A percentile compares a stretch with the other conserved stretches of the same genome.
Conservation (phyloP, 495 filamentous ascomycete genomes). For the Trichoderma asperelloides region DNA sequence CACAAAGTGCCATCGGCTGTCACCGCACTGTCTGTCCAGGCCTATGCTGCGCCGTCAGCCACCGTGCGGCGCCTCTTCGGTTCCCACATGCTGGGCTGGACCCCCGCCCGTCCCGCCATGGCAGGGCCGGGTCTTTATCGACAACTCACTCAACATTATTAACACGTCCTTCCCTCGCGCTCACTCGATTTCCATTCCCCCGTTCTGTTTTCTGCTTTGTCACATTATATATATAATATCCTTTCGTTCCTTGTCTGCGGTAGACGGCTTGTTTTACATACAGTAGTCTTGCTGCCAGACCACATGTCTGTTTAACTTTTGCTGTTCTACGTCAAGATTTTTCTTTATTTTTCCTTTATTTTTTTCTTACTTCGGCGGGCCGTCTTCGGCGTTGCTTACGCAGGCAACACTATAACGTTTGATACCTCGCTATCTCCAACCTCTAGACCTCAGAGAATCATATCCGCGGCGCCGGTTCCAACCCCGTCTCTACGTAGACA, state of each 20-base stretch:
- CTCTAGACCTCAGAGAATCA: not conserved
- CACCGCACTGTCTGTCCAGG: not conserved
- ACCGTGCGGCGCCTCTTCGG: not conserved
- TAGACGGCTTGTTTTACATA: not conserved
- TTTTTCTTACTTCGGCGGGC: not conserved
- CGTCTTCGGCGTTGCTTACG: constrained; percentile 1
- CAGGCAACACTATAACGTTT: not conserved
- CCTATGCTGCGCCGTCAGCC: not conserved
- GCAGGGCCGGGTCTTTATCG: not conserved
- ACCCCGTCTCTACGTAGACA: not conserved
- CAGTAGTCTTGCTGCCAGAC: not conserved
- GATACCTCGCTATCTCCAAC: not conserved
- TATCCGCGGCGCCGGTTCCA: not conserved
- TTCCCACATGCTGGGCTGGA: not conserved
- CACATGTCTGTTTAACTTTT: not conserved
- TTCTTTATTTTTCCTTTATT: not conserved
- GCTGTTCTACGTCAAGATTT: not conserved
- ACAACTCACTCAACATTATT: constrained; percentile 4
- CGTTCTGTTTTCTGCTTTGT: not conserved
- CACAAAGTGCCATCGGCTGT: not conserved
- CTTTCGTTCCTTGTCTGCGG: not conserved
- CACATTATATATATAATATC: not conserved
- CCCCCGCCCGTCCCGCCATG: constrained; percentile 6
- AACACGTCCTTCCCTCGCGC: not conserved
- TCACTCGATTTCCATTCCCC: not conserved